phyloP scores from a whole-genome alignment of 1,139 yeast species.

The Geotrichum australiense region DNA sequence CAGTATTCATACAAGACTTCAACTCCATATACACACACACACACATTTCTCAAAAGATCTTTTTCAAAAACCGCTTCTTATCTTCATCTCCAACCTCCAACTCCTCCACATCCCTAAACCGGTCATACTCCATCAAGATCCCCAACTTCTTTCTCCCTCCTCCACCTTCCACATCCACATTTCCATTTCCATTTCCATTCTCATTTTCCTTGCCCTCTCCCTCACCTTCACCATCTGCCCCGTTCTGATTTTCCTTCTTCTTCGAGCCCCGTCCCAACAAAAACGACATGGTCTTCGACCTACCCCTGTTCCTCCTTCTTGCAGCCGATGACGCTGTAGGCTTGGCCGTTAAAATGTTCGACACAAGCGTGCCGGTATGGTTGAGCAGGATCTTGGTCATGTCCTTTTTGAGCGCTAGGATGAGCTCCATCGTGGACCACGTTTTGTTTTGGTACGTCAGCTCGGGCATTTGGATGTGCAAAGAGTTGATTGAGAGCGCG shows the following conservation, averaged over 20 bases:
- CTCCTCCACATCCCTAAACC: slow-evolving; percentile 5
- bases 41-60: background rate
- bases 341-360: slow-evolving; percentile 38
- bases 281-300: too few species aligned
- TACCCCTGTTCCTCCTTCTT: too few species aligned
- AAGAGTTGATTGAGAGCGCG: slow-evolving; percentile 65
- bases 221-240: too few species aligned
- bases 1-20: too few species aligned
- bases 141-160: slow-evolving; percentile 1
- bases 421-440: slow-evolving; percentile 74
- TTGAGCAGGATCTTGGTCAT: slow-evolving; percentile 58
- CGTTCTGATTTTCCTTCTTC: too few species aligned
- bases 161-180: background rate
- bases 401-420: slow-evolving; percentile 53
- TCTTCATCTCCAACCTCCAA: slow-evolving; percentile 1
- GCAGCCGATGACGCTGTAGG: too few species aligned
- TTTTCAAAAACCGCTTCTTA: slow-evolving; percentile 2
- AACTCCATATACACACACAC: too few species aligned
- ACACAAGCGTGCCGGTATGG: slow-evolving; percentile 73
- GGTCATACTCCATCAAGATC: slow-evolving; percentile 5
- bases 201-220: too few species aligned
- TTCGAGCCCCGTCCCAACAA: too few species aligned
- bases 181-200: too few species aligned
- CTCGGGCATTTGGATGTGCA: slow-evolving; percentile 56
- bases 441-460: slow-evolving; percentile 57